Evolutionary conservation across 306 rosid species (phyloP).

Genomic region (Malus sylvestris): DNA sequence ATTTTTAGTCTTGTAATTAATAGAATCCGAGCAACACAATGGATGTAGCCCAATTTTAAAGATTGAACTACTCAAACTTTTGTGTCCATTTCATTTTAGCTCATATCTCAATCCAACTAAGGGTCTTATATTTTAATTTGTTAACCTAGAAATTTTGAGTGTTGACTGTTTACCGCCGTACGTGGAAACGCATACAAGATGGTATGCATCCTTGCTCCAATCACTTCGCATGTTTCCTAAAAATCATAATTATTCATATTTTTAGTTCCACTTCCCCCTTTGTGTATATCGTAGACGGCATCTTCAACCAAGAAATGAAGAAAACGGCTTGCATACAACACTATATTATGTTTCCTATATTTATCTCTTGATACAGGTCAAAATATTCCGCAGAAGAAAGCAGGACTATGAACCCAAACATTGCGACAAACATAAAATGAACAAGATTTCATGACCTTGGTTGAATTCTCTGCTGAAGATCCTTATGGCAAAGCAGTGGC

Average conservation of each 20-base stretch:
- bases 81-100: no score
- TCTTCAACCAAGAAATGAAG: neutral
- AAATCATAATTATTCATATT: neutral
- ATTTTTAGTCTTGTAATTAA: no score
- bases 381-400: slow-evolving; percentile 59
- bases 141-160: no score
- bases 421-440: slow-evolving; percentile 44
- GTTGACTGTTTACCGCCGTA: no score
- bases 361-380: slow-evolving; percentile 50
- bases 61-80: no score
- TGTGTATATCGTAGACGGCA: neutral
- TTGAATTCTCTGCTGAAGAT: slow-evolving; percentile 63
- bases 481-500: slow-evolving; percentile 93
- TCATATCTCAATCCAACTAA: no score
- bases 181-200: no score
- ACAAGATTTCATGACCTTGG: slow-evolving; percentile 56
- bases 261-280: neutral
- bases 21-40: no score
- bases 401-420: slow-evolving; percentile 58
- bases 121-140: no score
- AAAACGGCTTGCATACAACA: neutral
- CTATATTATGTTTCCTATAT: neutral
- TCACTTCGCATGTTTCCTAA: no score
- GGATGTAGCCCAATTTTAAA: no score
- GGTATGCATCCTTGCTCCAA: no score